phyloP scores from a whole-genome alignment of 2,329 filamentous ascomycete species.

The Arachnomyces sp. region DNA sequence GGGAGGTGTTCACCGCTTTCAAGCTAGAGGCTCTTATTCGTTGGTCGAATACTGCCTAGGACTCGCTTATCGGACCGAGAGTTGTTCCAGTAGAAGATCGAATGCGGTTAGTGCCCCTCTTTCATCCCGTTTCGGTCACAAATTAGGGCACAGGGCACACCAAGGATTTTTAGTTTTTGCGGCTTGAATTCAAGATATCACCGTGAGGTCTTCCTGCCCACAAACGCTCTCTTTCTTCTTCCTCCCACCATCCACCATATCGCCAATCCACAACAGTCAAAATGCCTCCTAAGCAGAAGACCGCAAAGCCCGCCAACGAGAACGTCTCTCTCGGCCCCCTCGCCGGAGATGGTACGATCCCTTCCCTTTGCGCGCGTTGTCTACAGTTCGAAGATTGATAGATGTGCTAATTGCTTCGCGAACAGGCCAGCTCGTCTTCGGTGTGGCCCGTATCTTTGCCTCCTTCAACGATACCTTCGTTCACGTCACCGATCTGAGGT shows the following conservation, averaged over 20 bases:
- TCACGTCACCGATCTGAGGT: slow-evolving; percentile 98
- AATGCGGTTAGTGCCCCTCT: no score
- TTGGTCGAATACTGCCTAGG: slow-evolving; percentile 2
- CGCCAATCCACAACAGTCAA: slow-evolving; percentile 42
- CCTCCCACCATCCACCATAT: slow-evolving; percentile 35
- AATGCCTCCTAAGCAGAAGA: slow-evolving; percentile 83
- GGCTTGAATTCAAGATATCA: slow-evolving; percentile 13
- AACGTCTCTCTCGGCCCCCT: slow-evolving; percentile 98
- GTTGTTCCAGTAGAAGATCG: no score
- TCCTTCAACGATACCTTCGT: slow-evolving; percentile 93
- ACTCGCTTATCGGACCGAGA: no score
- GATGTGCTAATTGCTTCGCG: slow-evolving; percentile 11
- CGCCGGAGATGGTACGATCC: slow-evolving; percentile 75
- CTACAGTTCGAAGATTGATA: not conserved
- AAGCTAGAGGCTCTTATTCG: slow-evolving; percentile 8
- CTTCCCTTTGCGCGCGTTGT: no score
- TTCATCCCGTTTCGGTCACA: no score
- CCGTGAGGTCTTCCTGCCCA: slow-evolving; percentile 16
- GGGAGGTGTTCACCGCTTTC: not conserved
- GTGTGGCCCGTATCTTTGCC: slow-evolving; percentile 95
- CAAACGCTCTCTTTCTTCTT: slow-evolving; percentile 18
- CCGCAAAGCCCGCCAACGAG: slow-evolving; percentile 72
- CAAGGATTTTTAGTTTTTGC: slow-evolving; percentile 23
- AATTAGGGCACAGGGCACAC: no score
- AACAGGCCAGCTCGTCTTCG: slow-evolving; percentile 90